Percentiles rank a stretch among this genome's conserved stretches.
phyloP scores from a whole-genome alignment of 2,329 filamentous ascomycete genomes.

The Xenoacremonium recifei region DNA sequence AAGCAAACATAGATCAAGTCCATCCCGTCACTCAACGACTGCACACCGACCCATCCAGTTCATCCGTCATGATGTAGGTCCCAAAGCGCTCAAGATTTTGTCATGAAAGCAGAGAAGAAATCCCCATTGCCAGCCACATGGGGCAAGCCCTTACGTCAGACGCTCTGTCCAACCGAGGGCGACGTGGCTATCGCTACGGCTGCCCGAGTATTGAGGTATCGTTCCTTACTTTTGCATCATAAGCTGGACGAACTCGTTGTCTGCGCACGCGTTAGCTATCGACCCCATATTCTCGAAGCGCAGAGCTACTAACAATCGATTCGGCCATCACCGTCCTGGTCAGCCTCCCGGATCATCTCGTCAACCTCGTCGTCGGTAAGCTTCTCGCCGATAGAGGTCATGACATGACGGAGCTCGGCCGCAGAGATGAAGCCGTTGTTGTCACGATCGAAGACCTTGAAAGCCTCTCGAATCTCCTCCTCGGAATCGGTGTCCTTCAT shows the following conservation, averaged over 20 bases:
- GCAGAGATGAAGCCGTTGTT: slow-evolving; percentile 92
- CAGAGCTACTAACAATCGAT: slow-evolving; percentile 70
- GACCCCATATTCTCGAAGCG: background rate
- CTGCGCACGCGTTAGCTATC: slow-evolving; percentile 38
- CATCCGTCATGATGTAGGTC: no score
- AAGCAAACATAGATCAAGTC: slow-evolving; percentile 24
- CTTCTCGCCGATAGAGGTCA: slow-evolving; percentile 91
- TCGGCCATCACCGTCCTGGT: slow-evolving; percentile 84
- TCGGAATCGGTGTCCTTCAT: slow-evolving; percentile 94
- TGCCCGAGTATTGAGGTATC: slow-evolving; percentile 24
- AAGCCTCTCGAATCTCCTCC: slow-evolving; percentile 86
- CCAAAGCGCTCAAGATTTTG: slow-evolving; percentile 31
- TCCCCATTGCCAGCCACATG: slow-evolving; percentile 16
- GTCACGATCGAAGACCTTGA: slow-evolving; percentile 87
- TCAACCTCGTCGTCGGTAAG: slow-evolving; percentile 88
- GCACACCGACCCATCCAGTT: slow-evolving; percentile 22
- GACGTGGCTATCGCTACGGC: slow-evolving; percentile 16
- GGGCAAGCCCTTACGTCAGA: no score
- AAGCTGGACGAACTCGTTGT: slow-evolving; percentile 91
- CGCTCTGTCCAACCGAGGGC: slow-evolving; percentile 15
- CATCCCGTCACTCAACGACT: slow-evolving; percentile 25
- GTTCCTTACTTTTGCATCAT: slow-evolving; percentile 85
- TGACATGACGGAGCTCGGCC: slow-evolving; percentile 83
- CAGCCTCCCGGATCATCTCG: slow-evolving; percentile 90
- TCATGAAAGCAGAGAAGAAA: slow-evolving; percentile 26